Base-by-base conservation (phyloP, 1,284 basidiomycete genomes). In the Rhodotorula glutinis region DNA sequence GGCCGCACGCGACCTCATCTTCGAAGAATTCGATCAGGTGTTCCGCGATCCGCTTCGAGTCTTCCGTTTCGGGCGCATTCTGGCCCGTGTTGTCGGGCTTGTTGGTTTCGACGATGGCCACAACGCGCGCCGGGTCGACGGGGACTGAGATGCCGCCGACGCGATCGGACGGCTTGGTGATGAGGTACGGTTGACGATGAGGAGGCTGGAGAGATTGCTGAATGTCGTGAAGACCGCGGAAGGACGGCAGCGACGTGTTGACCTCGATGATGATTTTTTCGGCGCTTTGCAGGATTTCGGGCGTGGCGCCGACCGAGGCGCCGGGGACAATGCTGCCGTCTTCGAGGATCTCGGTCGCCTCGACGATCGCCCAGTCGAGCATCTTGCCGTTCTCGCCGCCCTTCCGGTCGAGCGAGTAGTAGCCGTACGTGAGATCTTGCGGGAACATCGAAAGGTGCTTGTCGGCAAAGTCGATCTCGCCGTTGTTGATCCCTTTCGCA, bases 251-350 rank as follows among this genome's bases (percentile, higher is more conserved):
- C 14, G 61, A 29, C 25, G 66, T 68, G 56, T 68, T 66, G 57
- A 65, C 82, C 75, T 84, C 82, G 62, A 84, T 81, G 65, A 84
- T 82, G 66, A 84, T 84, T 69, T 81, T 82, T 63, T 83, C 82
- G 1, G 83, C 83, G 21, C 76, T 76, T 65, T 82, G 80, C 14
- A 84, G 67, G 57, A 84, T 83, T 71, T 84, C 83, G 8, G 83
- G 83, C 1, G 82, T 82, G 2, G 83, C 83, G 43, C 83, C 83
- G 23, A 84, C 82, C 11, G 82, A 83, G 7, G 83, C 82, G 74
- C 80, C 82, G 14, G 82, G 83, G 0, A 84, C 81, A 70, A 84
- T 83, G 66, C 77, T 76, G 0, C 83, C 83, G 33, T 84, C 82
- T 63, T 82, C 82, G 4, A 81, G 82, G 53, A 84, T 82, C 9